Percentiles rank a stretch among this genome's conserved stretches.
phyloP scores from a whole-genome alignment of 371 early-diverging fungal species.

The Mucor mucedo region DNA sequence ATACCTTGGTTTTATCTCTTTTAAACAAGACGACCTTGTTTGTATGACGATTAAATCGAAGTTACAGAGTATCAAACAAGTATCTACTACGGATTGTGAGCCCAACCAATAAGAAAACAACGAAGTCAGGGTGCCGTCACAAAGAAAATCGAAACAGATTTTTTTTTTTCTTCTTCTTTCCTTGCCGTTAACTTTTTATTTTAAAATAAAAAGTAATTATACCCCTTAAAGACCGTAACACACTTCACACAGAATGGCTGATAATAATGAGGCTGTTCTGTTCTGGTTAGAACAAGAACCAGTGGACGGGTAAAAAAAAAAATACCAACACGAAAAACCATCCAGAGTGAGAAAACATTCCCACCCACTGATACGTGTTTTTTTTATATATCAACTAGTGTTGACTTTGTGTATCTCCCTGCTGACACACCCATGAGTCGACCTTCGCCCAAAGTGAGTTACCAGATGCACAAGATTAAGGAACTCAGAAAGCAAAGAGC shows the following conservation, averaged over 20 bases:
- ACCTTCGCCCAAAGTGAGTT: not conserved
- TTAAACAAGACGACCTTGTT: too few species aligned
- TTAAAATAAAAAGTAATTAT: too few species aligned
- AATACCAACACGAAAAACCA: not conserved
- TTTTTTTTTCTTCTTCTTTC: not conserved
- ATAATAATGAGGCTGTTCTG: constrained; percentile 3
- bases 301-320: constrained; percentile 7
- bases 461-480: constrained; percentile 7
- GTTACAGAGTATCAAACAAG: too few species aligned
- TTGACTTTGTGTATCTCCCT: constrained; percentile 13
- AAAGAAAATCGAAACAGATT: too few species aligned
- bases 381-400: not conserved
- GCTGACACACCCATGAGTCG: constrained; percentile 23
- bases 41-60: too few species aligned
- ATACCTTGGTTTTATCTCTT: too few species aligned
- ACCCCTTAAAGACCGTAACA: not conserved
- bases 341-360: too few species aligned
- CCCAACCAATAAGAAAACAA: too few species aligned
- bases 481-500: constrained; percentile 4
- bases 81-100: too few species aligned
- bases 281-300: constrained; percentile 32
- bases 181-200: too few species aligned
- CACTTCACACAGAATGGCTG: not conserved
- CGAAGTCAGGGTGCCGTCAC: not conserved
- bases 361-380: too few species aligned